A percentile compares a stretch with the other conserved stretches of the same genome.
Evolutionary conservation across 306 rosid species (phyloP).

Genomic region (Mimosa bimucronata): DNA sequence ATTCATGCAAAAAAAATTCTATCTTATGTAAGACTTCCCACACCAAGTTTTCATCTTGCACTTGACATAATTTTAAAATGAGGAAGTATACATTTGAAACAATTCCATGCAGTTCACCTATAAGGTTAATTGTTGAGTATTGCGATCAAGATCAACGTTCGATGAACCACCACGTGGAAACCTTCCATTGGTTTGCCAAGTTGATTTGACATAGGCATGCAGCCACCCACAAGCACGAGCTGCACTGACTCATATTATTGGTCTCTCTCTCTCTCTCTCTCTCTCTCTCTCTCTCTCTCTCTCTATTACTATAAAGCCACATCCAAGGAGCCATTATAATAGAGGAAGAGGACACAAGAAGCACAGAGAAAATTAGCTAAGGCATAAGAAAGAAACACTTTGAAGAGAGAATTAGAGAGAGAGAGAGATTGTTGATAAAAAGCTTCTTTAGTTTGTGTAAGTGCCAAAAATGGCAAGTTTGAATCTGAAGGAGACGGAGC

Average conservation of each 20-base stretch:
- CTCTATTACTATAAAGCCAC: conserved; percentile 36
- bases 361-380: conserved; percentile 1
- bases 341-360: conserved; percentile 40
- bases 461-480: conserved; percentile 57
- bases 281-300: conserved; percentile 49
- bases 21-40: too few relatives aligned
- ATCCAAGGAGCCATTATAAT: conserved; percentile 50
- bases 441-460: neutral
- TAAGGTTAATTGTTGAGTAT: neutral
- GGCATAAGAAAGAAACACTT: conserved; percentile 37
- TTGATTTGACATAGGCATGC: conserved; percentile 54
- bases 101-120: neutral
- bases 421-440: neutral
- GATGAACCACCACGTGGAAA: conserved; percentile 32
- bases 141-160: conserved; percentile 55
- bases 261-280: conserved; percentile 41
- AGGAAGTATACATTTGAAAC: neutral
- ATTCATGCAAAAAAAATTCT: too few relatives aligned
- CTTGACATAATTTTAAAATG: neutral
- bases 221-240: conserved; percentile 57
- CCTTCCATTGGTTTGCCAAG: conserved; percentile 28
- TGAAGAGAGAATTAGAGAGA: neutral
- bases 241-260: conserved; percentile 61
- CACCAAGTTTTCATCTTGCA: too few relatives aligned
- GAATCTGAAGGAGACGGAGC: conserved; percentile 88